Conservation (phyloP, 2,329 filamentous ascomycete genomes). For the Venturia pyrina region DNA sequence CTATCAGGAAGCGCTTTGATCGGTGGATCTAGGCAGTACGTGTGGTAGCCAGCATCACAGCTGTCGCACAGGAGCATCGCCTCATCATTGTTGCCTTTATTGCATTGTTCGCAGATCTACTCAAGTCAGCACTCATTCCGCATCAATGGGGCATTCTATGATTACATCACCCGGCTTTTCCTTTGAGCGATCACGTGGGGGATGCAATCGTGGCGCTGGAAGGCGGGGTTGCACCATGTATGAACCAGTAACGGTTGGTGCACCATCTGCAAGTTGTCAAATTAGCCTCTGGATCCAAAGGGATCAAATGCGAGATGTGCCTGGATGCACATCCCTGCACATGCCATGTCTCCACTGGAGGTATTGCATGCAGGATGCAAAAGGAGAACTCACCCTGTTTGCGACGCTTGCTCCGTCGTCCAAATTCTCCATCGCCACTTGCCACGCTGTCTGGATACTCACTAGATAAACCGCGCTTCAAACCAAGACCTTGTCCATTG, state of each 20-base stretch:
- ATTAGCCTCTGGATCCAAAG: slow-evolving; percentile 17
- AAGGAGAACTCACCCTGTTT: slow-evolving; percentile 60
- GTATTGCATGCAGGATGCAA: background rate
- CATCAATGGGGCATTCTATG: slow-evolving; percentile 11
- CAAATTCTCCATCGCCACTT: slow-evolving; percentile 41
- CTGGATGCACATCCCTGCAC: slow-evolving; percentile 17
- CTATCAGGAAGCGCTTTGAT: slow-evolving; percentile 65
- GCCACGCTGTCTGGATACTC: slow-evolving; percentile 42
- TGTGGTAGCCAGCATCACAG: slow-evolving; percentile 83
- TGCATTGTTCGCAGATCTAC: slow-evolving; percentile 78
- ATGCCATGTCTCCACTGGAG: background rate
- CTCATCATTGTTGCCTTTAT: slow-evolving; percentile 61
- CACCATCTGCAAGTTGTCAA: slow-evolving; percentile 33
- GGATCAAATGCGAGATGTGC: background rate
- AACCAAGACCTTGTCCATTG: slow-evolving; percentile 43
- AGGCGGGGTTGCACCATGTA: slow-evolving; percentile 94
- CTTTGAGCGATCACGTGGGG: slow-evolving; percentile 45
- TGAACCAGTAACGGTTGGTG: slow-evolving; percentile 83
- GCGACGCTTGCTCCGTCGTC: slow-evolving; percentile 78
- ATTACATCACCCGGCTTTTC: slow-evolving; percentile 50
- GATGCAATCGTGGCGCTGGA: slow-evolving; percentile 55
- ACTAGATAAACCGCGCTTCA: slow-evolving; percentile 63
- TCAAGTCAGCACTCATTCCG: slow-evolving; percentile 12
- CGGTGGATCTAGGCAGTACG: slow-evolving; percentile 78
- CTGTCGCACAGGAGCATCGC: slow-evolving; percentile 77